Evolutionary conservation across 176 grass and related monocot species (phyloP), one percentile per base, ranked within the genome.

Genomic region (sorghum (Sorghum bicolor)): DNA sequence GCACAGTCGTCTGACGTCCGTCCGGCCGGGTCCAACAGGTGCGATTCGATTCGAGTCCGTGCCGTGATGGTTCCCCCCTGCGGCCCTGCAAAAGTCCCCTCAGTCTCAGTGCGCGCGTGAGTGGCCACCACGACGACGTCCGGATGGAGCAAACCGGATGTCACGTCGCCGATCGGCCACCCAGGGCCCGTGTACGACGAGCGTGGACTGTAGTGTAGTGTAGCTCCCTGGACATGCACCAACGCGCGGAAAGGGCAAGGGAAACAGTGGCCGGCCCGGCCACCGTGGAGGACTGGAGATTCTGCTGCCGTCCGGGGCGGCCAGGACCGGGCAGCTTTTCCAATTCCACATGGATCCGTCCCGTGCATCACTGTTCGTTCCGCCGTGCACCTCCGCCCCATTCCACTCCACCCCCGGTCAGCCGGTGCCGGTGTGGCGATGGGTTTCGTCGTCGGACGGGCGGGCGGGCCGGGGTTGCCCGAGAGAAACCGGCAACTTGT

Each of bases 401-500:
- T 3, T 28, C 24, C 4, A 13, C 26, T 15, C 61, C 29, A 19
- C 31, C 3, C 64, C 29, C 29, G 17, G 10, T 10, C 1, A 10
- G 40, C 34, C 2, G 50, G 61, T n/a, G n/a, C 34, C 43, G 31
- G 8, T 19, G 45, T 20, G 1, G 29, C 64, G 43, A 45, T 34
- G 78, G 19, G 48, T 58, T 58, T 40, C 53, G 53, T 25, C 3
- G 45, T 0, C 62, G 13, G 38, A n/a, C 29, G 57, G 40, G 10
- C 3, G 52, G 71, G 15, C 7, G 61, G 63, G 74, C 8, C 11
- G 15, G 6, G 45, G 63, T 43, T 75, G 78, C 72, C 63, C 37
- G 79, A 38, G 85, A 70, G 79, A 76, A 70, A 16, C 63, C 85
- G 40, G 71, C 71, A 68, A 17, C 26, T 82, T 76, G 85, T 76